Conservation (phyloP, 116 monocot genomes). For the Phalaenopsis hybrid region DNA sequence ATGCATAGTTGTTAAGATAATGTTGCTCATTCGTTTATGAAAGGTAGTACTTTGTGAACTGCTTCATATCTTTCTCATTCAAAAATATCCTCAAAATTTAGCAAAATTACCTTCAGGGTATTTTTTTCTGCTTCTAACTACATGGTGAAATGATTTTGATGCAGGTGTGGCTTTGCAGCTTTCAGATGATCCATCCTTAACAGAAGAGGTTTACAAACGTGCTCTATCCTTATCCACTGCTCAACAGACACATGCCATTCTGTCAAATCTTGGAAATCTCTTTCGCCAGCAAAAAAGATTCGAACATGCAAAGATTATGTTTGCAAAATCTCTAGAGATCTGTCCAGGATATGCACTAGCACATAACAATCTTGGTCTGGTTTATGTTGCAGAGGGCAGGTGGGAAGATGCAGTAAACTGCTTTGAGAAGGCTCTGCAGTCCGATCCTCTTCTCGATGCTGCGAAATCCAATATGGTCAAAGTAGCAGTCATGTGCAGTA, state of each 20-base stretch:
- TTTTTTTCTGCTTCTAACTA: not conserved
- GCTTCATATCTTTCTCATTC: not conserved
- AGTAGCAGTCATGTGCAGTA: constrained; percentile 7
- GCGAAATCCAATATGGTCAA: constrained; percentile 81
- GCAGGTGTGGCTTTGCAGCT: constrained; percentile 81
- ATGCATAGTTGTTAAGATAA: not conserved
- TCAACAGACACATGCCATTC: constrained; percentile 63
- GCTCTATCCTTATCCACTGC: constrained; percentile 56
- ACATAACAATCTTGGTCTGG: constrained; percentile 88
- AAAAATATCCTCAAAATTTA: not conserved
- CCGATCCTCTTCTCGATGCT: constrained; percentile 79
- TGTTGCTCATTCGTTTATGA: not conserved
- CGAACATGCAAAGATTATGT: constrained; percentile 52
- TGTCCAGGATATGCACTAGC: constrained; percentile 82
- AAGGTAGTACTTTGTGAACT: not conserved
- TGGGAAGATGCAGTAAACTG: constrained; percentile 71
- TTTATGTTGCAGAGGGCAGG: constrained; percentile 56
- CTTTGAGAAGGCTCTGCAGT: constrained; percentile 69
- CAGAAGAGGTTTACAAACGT: constrained; percentile 67
- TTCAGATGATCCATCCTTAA: constrained; percentile 57
- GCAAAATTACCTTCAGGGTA: not conserved
- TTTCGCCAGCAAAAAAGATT: constrained; percentile 65
- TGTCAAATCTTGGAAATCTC: constrained; percentile 88
- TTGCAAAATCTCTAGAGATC: constrained; percentile 68
- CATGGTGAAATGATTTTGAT: not conserved